Conservation (phyloP, 352 stramenopile species). For the Globisporangium middletonii region DNA sequence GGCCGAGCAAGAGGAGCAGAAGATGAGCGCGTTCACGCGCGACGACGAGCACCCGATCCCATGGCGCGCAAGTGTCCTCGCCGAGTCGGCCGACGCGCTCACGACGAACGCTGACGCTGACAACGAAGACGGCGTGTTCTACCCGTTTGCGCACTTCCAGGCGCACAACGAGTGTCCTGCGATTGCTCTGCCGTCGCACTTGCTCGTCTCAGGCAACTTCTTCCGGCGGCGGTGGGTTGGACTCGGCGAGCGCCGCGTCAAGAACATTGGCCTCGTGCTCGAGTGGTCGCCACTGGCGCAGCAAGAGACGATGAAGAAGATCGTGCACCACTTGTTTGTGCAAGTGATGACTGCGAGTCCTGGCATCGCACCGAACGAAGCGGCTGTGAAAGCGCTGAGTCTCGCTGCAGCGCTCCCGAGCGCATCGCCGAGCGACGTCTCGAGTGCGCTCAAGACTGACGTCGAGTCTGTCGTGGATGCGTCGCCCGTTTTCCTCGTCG, state of each 20-base stretch:
- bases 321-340: slow-evolving; percentile 63
- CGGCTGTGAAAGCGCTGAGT: slow-evolving; percentile 48
- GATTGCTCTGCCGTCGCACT: slow-evolving; percentile 57
- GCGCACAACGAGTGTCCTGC: slow-evolving; percentile 63
- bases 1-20: slow-evolving; percentile 88
- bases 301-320: slow-evolving; percentile 68
- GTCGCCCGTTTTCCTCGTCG: slow-evolving; percentile 88
- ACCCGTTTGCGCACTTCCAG: slow-evolving; percentile 71
- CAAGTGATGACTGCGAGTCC: slow-evolving; percentile 27
- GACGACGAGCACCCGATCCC: slow-evolving; percentile 86
- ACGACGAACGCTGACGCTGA: neutral
- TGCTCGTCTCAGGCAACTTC: slow-evolving; percentile 88
- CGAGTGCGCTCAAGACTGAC: slow-evolving; percentile 28
- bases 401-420: slow-evolving; percentile 19
- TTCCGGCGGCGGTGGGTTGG: slow-evolving; percentile 86
- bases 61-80: slow-evolving; percentile 56
- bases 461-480: slow-evolving; percentile 28
- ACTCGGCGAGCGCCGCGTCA: slow-evolving; percentile 79
- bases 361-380: slow-evolving; percentile 58
- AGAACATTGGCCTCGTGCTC: slow-evolving; percentile 85
- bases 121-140: slow-evolving; percentile 60
- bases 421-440: slow-evolving; percentile 17
- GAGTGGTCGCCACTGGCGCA: slow-evolving; percentile 79
- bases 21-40: slow-evolving; percentile 88
- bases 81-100: slow-evolving; percentile 5